Base-by-base conservation (phyloP, 164 flowering plant genomes). In the Cinnamomum micranthum region DNA sequence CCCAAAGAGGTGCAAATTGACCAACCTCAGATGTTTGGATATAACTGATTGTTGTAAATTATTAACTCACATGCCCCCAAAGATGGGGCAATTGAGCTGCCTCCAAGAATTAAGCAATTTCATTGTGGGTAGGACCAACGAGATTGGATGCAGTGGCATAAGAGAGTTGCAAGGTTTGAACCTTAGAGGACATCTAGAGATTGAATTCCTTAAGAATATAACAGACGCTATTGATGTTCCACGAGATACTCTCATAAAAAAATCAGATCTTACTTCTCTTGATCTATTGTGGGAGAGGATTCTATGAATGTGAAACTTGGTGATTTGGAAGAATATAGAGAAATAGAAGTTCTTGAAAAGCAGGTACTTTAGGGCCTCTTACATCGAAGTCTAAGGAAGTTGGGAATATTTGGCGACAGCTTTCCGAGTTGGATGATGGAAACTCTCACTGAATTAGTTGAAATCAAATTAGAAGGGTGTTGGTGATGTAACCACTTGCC, bases 381-480 rank as follows among this genome's bases (percentile, higher is more conserved):
- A 11, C 77, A 79, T 33, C 1, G 1, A 55, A 73, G 68, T 63
- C 28, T 82, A 4, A 72, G 76, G 28, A 73, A 12, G 22, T 33
- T 82, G 69, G 5, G 4, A 2, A 25, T 85, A 19, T 15, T 14
- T 1, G 71, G 84, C 9, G 1, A 9, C 17, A 12, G 0, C 0
- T 76, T 82, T 41, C 84, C 84, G 27, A 0, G 15, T 14, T 82
- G 85, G 87, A 33, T 68, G 69, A 24, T 4, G 28, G 33, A 23
- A 5, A 12, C 28, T 12, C 12, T 19, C 28, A 15, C 24, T 12
- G 28, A 67, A 27, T 28, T 67, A 35, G 47, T 33, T 31, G 2
- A 67, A 15, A 2, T 67, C 41, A 12, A 0, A 14, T n/a, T 67
- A 15, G 0, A 2, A 6, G 4, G 17, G 1, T 84, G 85, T 47